Evolutionary conservation across 345 rosid species (phyloP), one percentile per base, ranked within the genome.

Genomic region (Eutrema japonicum): DNA sequence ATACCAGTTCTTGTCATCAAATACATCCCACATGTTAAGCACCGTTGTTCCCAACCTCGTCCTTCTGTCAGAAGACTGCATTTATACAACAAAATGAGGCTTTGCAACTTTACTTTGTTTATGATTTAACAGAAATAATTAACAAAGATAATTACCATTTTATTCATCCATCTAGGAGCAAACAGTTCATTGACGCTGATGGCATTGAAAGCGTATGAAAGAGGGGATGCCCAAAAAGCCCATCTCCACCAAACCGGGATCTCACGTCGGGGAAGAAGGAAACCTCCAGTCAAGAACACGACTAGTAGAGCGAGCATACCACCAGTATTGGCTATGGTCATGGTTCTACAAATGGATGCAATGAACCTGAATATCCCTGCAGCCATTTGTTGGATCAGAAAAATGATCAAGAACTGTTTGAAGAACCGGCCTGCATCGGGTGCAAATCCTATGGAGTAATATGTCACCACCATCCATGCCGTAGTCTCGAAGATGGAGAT

Each of bases 371-470:
- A 83, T 63, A 85, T 66, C 49, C 83, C 85, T 6, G 80, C 79
- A 7, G 86, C 83, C 75, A 84, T 72, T 16, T 78, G 81, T 29
- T 85, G 86, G 11, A 85, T 67, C 48, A 71, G 52, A 14, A 88
- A 80, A 1, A 86, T 68, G 32, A 88, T 53, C 3, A 88, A 69
- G 47, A 82, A 78, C 51, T 88, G 93, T 41, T 84, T 83, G 22
- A 86, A 80, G 71, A 88, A 86, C 79, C 94, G 84, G 33, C 40
- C 66, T 6, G 83, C 82, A n/a, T 84, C 85, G 0, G 96, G 96
- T 12, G 86, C 89, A 71, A 79, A 88, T 10, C 98, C 98, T 2
- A 87, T 84, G 50, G 84, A 69, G 77, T 82, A 93, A 64, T 90
- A 77, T 3, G 80, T 72, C 49, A 77, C 77, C 2, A 55, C 80